Evolutionary conservation across 192 early-diverging fungal species (phyloP).

Genomic region (Gonapodya sp.): DNA sequence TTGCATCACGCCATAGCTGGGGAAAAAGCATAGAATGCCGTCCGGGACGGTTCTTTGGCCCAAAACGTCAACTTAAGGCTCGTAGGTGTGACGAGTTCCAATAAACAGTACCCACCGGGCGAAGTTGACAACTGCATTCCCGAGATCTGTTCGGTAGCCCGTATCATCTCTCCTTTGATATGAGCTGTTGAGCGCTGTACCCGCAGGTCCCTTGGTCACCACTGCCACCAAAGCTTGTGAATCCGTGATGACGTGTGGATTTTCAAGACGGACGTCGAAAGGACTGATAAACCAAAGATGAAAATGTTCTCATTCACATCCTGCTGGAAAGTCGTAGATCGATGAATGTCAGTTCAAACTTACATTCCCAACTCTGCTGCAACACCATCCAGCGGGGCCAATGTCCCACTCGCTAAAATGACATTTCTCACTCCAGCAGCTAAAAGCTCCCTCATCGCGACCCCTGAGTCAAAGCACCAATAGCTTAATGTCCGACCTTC

Average conservation of each 20-base stretch:
- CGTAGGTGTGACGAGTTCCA: neutral
- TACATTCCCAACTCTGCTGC: conserved; percentile 44
- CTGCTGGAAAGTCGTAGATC: neutral
- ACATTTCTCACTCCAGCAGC: conserved; percentile 28
- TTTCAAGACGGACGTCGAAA: conserved; percentile 34
- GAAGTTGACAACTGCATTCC: conserved; percentile 26
- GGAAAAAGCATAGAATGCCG: conserved; percentile 45
- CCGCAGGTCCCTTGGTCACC: conserved; percentile 37
- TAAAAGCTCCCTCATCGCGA: conserved; percentile 44
- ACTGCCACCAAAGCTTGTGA: conserved; percentile 47
- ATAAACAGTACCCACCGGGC: neutral
- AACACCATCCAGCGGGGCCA: conserved; percentile 43
- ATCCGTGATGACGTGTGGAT: conserved; percentile 54
- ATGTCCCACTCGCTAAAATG: conserved; percentile 55
- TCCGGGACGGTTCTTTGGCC: conserved; percentile 28
- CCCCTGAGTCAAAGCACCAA: conserved; percentile 51
- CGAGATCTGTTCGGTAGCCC: conserved; percentile 34
- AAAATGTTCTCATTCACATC: neutral
- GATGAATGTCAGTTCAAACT: conserved; percentile 8
- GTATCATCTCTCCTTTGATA: conserved; percentile 23
- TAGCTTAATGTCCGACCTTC: conserved; percentile 33
- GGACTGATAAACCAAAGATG: conserved; percentile 20
- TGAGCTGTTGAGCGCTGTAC: conserved; percentile 30
- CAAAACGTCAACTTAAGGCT: neutral
- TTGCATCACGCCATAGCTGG: conserved; percentile 31